Evolutionary conservation across 2,329 filamentous ascomycete species (phyloP).

Genomic region (Apiospora kogelbergensis): DNA sequence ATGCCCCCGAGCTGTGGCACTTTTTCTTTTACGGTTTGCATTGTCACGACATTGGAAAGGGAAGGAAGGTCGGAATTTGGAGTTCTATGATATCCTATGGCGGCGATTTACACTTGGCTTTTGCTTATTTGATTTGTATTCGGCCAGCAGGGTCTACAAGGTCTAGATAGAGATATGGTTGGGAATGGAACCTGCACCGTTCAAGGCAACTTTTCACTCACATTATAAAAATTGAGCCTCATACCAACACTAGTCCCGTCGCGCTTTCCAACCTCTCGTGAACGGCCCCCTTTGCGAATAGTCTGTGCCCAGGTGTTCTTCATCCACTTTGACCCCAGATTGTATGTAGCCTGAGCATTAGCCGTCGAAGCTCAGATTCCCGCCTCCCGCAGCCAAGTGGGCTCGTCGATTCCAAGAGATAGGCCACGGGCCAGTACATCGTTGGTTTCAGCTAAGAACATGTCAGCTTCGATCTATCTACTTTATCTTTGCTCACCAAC

Average conservation of each 20-base stretch:
- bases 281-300: not conserved
- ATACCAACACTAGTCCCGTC: not conserved
- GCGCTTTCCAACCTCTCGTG: not conserved
- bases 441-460: not conserved
- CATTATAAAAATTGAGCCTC: not conserved
- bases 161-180: not conserved
- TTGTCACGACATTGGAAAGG: not conserved
- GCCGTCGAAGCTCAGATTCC: not conserved
- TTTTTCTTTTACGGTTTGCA: slow-evolving; percentile 2
- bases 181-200: not conserved
- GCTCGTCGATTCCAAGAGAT: not conserved
- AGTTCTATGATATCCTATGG: not conserved
- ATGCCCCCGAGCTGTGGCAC: not conserved
- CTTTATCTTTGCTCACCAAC: not conserved
- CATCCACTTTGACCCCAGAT: slow-evolving; percentile 3
- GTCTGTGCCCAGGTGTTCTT: not conserved
- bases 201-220: not conserved
- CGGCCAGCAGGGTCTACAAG: not conserved
- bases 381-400: not conserved
- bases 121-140: not conserved
- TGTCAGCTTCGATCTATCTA: not conserved
- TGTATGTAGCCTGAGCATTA: not conserved
- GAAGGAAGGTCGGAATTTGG: not conserved
- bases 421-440: not conserved
- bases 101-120: not conserved